phyloP scores from a whole-genome alignment of 2,329 filamentous ascomycete species.

The Fusarium brachygibbosum region DNA sequence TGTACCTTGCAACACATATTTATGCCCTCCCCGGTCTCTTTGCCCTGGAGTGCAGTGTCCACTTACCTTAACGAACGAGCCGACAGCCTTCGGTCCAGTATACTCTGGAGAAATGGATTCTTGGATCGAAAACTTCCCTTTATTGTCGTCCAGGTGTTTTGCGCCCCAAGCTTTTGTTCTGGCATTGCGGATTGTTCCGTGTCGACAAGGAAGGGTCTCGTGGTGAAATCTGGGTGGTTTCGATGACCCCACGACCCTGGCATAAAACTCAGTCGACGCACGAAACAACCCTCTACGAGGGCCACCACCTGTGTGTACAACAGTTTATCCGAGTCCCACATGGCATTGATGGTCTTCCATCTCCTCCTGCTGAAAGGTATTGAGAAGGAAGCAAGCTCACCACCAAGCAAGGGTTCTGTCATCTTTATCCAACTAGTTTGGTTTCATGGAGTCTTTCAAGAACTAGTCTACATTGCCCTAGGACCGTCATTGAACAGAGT shows the following conservation, averaged over 20 bases:
- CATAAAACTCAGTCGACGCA: conserved; percentile 19
- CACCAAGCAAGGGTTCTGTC: conserved; percentile 4
- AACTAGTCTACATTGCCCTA: neutral
- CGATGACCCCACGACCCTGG: conserved; percentile 29
- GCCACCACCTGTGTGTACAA: neutral
- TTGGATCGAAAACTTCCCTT: neutral
- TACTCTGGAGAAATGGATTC: neutral
- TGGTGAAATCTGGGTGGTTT: conserved; percentile 24
- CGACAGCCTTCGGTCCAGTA: neutral
- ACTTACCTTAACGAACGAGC: conserved; percentile 1
- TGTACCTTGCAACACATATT: neutral
- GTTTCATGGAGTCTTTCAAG: neutral
- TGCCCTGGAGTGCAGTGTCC: conserved; percentile 12
- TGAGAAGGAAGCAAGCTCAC: neutral
- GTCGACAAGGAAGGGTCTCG: conserved; percentile 18
- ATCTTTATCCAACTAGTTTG: neutral
- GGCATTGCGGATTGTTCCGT: neutral
- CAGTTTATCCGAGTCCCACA: neutral
- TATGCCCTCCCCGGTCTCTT: conserved; percentile 9
- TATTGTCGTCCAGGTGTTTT: neutral
- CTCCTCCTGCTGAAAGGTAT: neutral
- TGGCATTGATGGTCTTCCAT: neutral
- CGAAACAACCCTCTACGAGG: conserved; percentile 19
- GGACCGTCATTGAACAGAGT: neutral
- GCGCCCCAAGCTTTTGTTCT: neutral